Evolutionary conservation across 306 rosid genomes (phyloP).

Genomic region (Morella rubra): DNA sequence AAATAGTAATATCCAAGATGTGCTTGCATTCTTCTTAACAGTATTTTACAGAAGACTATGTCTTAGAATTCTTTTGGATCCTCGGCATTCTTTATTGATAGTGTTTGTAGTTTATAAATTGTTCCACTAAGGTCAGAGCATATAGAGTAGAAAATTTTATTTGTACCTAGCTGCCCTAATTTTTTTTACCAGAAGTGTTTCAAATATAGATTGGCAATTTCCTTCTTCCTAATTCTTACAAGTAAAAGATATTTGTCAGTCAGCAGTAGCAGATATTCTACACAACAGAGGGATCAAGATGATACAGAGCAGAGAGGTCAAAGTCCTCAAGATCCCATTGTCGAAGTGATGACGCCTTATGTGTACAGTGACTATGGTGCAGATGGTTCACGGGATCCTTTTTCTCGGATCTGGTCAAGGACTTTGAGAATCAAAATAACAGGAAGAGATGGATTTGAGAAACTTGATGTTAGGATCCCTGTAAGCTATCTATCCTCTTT

Average conservation of each 20-base stretch:
- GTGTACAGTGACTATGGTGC: conserved; percentile 71
- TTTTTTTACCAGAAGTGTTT: neutral
- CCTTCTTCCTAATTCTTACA: conserved; percentile 36
- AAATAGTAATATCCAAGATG: neutral
- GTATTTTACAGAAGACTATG: neutral
- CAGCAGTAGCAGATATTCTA: conserved; percentile 62
- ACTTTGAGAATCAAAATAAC: conserved; percentile 78
- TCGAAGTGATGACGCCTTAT: conserved; percentile 94
- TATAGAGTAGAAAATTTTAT: neutral
- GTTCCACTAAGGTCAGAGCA: neutral
- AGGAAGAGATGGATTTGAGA: conserved; percentile 91
- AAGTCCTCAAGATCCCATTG: conserved; percentile 68
- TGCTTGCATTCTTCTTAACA: neutral
- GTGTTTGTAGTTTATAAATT: neutral
- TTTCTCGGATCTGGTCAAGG: conserved; percentile 85
- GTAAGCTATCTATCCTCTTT: conserved; percentile 56
- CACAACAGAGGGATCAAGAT: conserved; percentile 59
- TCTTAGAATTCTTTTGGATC: neutral
- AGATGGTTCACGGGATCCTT: conserved; percentile 64
- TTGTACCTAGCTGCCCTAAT: neutral
- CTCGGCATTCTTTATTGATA: neutral
- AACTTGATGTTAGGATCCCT: conserved; percentile 81
- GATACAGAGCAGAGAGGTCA: conserved; percentile 61
- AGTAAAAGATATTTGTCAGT: conserved; percentile 67
- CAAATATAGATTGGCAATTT: conserved; percentile 24